Conservation (phyloP, 75 land plant species). For the Cryptomeria japonica region DNA sequence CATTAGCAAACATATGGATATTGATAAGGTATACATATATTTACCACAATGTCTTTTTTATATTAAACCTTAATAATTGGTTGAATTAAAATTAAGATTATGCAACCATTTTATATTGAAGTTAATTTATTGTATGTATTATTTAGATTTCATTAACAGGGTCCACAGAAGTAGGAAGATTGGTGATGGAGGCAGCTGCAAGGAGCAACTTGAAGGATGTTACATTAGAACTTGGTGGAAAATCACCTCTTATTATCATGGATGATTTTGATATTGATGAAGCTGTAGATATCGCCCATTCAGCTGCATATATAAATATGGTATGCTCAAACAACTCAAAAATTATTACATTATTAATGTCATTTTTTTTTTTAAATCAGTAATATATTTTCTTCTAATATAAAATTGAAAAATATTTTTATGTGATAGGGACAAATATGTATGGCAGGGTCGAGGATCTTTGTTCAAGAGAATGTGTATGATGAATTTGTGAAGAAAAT, state of each 20-base stretch:
- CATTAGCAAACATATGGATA: constrained; percentile 83
- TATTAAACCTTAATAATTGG: background rate
- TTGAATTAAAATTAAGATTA: background rate
- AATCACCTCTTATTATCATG: constrained; percentile 87
- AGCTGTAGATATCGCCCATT: constrained; percentile 85
- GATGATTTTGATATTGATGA: constrained; percentile 82
- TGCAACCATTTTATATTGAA: constrained; percentile 28
- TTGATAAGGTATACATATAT: constrained; percentile 67
- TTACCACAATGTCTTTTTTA: background rate
- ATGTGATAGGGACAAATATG: constrained; percentile 31
- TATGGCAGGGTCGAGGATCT: constrained; percentile 28
- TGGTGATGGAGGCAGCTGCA: constrained; percentile 72
- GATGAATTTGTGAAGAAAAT: constrained; percentile 27
- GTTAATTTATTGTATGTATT: background rate
- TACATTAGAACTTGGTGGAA: constrained; percentile 95
- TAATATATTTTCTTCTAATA: no score
- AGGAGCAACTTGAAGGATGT: constrained; percentile 90
- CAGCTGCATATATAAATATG: constrained; percentile 85
- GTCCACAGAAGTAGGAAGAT: constrained; percentile 80
- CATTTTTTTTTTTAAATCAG: no score
- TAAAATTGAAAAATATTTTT: background rate
- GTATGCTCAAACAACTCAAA: constrained; percentile 21
- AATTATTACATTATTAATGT: constrained; percentile 12
- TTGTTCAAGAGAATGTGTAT: constrained; percentile 27
- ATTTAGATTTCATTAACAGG: constrained; percentile 86